Evolutionary conservation across 2,329 filamentous ascomycete species (phyloP).

Genomic region (Penicillium sp.): DNA sequence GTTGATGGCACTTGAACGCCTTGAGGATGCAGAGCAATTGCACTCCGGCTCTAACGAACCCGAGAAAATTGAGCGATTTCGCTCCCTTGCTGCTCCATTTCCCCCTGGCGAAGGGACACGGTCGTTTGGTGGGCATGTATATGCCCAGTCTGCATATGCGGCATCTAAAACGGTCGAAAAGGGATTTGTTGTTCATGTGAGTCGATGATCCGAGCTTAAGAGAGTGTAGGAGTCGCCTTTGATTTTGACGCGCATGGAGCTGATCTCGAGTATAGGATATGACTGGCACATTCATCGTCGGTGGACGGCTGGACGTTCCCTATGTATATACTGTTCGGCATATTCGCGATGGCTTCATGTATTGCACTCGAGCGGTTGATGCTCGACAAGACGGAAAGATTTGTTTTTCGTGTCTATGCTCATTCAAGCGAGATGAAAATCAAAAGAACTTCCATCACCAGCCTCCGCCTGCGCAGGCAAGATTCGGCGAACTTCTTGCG

Average conservation of each 20-base stretch:
- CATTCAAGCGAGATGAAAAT: conserved; percentile 53
- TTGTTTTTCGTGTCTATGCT: conserved; percentile 56
- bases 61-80: conserved; percentile 35
- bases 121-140: conserved; percentile 60
- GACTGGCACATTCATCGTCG: conserved; percentile 55
- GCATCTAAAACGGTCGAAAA: conserved; percentile 55
- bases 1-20: conserved; percentile 36
- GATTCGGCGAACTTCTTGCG: conserved; percentile 33
- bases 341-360: conserved; percentile 55
- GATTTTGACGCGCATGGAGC: neutral
- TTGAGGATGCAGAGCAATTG: conserved; percentile 20
- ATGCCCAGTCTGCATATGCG: conserved; percentile 59
- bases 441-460: conserved; percentile 34
- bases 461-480: conserved; percentile 29
- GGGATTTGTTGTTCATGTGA: conserved; percentile 56
- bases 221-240: neutral
- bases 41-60: conserved; percentile 15
- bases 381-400: conserved; percentile 52
- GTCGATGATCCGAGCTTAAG: conserved; percentile 14
- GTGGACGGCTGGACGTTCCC: conserved; percentile 50
- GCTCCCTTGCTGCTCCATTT: conserved; percentile 38
- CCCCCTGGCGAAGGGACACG: conserved; percentile 46
- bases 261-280: conserved; percentile 44
- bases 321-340: conserved; percentile 56
- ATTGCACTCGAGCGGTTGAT: conserved; percentile 55